Evolutionary conservation across 2,329 filamentous ascomycete species (phyloP).

Genomic region (Aspergillus udagawae): DNA sequence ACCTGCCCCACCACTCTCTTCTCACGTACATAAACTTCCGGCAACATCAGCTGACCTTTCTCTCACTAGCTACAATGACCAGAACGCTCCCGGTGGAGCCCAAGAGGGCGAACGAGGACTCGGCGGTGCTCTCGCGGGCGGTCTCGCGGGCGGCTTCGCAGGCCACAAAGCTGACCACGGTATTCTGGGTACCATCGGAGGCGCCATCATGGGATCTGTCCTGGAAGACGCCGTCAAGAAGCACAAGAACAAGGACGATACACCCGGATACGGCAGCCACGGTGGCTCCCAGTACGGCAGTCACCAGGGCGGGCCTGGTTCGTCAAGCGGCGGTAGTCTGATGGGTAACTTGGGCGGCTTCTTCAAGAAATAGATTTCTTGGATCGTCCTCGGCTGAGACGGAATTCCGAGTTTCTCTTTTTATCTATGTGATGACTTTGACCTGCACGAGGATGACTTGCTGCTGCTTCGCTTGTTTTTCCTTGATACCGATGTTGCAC

Average conservation of each 20-base stretch:
- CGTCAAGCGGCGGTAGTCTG: slow-evolving; percentile 18
- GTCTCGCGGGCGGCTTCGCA: slow-evolving; percentile 43
- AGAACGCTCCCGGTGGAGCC: slow-evolving; percentile 33
- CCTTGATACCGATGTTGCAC: slow-evolving; percentile 6
- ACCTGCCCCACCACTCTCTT: neutral
- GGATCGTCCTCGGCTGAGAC: slow-evolving; percentile 9
- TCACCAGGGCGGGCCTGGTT: slow-evolving; percentile 15
- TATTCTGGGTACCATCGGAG: slow-evolving; percentile 45
- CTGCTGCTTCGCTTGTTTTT: neutral
- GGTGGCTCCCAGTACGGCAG: slow-evolving; percentile 20
- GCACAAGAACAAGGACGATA: slow-evolving; percentile 34
- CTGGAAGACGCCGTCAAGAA: slow-evolving; percentile 45
- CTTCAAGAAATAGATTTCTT: slow-evolving; percentile 34
- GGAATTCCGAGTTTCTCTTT: slow-evolving; percentile 6
- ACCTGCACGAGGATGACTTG: neutral
- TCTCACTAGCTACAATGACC: slow-evolving; percentile 20
- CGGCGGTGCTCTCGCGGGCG: slow-evolving; percentile 45
- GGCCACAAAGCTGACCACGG: slow-evolving; percentile 48
- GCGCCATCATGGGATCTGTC: slow-evolving; percentile 45
- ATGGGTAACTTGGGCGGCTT: slow-evolving; percentile 34
- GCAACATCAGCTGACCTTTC: slow-evolving; percentile 11
- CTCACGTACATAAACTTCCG: neutral
- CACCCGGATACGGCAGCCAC: slow-evolving; percentile 14
- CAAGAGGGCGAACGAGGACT: slow-evolving; percentile 46
- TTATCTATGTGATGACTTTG: slow-evolving; percentile 2